Evolutionary conservation across 495 filamentous ascomycete genomes (phyloP).

Genomic region (Tuber magnatum): DNA sequence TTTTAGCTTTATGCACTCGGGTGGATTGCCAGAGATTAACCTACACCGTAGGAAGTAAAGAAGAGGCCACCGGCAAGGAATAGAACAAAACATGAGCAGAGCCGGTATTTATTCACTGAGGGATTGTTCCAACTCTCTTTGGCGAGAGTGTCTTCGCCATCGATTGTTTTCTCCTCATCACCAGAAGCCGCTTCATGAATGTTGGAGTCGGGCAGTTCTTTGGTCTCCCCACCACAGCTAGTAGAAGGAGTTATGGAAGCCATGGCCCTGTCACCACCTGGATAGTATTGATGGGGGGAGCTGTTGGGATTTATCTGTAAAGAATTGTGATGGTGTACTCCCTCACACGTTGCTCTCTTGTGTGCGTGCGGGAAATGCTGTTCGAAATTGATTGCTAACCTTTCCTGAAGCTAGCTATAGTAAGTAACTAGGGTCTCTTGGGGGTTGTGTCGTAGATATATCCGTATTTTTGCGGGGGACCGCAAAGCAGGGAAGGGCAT

Average conservation of each 20-base stretch:
- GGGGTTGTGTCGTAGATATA: too few relatives aligned
- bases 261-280: background rate
- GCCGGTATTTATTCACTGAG: background rate
- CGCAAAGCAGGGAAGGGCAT: background rate
- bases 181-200: background rate
- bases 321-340: background rate
- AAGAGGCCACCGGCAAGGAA: background rate
- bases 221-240: background rate
- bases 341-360: background rate
- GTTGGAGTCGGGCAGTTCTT: background rate
- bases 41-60: background rate
- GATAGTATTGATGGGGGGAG: background rate
- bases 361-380: background rate
- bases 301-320: background rate
- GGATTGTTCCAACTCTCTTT: conserved; percentile 3
- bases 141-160: background rate
- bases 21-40: background rate
- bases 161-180: background rate
- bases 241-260: background rate
- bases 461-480: background rate
- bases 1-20: background rate
- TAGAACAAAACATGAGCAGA: background rate
- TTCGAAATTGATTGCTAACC: background rate
- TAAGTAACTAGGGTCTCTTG: background rate
- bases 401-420: background rate